phyloP scores from a whole-genome alignment of 1,284 basidiomycete genomes.

The Ganoderma lucidum region DNA sequence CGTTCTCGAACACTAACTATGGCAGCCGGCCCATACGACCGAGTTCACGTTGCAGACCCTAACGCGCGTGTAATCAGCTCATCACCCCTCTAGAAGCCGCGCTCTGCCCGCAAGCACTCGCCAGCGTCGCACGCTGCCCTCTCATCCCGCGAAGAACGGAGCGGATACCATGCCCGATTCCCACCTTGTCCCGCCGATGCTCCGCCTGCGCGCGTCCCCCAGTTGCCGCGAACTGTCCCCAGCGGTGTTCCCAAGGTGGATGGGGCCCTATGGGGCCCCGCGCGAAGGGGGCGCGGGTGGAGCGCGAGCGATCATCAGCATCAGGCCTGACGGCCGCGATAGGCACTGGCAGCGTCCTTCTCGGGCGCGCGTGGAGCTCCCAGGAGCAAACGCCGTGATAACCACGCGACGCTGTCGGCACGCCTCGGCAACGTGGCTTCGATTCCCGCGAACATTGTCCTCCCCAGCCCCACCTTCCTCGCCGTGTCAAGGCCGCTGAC shows the following conservation, averaged over 20 bases:
- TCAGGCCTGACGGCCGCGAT: constrained; percentile 23
- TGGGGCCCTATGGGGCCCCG: constrained; percentile 1
- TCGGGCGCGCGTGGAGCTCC: constrained; percentile 15
- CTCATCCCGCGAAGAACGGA: constrained; percentile 20
- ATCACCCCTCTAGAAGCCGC: constrained; percentile 1
- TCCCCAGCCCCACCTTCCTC: not conserved
- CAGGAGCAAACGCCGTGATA: constrained; percentile 17
- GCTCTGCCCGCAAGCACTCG: constrained; percentile 4
- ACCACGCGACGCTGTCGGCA: constrained; percentile 15
- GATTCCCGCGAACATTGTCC: constrained; percentile 28
- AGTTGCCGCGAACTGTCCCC: not conserved
- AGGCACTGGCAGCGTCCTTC: constrained; percentile 16
- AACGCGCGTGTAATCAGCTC: constrained; percentile 11
- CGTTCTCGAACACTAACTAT: constrained; percentile 4
- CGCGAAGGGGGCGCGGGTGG: not conserved
- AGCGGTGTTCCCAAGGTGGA: not conserved
- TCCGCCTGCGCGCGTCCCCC: constrained; percentile 1
- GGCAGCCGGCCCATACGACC: constrained; percentile 10
- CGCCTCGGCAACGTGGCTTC: constrained; percentile 15
- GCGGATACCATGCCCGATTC: not conserved
- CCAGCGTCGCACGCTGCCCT: not conserved
- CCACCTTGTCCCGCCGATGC: constrained; percentile 2
- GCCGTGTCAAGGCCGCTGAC: constrained; percentile 16
- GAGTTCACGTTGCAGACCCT: constrained; percentile 13
- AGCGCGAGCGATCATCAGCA: constrained; percentile 13